Conservation (phyloP, 805 yeast species). For the Yamadazyma nakazawae region DNA sequence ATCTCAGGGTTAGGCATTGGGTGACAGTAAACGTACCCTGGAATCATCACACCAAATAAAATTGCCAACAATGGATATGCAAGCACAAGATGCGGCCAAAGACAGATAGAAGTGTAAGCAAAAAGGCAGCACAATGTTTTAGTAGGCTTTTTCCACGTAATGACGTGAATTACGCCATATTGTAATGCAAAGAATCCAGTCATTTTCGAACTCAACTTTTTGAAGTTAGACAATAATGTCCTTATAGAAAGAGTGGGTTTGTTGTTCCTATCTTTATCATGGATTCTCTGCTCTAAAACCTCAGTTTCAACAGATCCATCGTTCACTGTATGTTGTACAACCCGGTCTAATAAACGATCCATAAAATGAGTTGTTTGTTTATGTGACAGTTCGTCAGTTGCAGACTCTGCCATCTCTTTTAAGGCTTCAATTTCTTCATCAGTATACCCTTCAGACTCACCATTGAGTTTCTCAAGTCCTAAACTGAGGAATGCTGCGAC, state of each 20-base stretch:
- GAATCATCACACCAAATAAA: conserved; percentile 58
- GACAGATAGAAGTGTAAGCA: conserved; percentile 61
- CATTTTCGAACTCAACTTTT: conserved; percentile 52
- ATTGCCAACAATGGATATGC: conserved; percentile 59
- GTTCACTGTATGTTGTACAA: conserved; percentile 49
- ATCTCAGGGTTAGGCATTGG: conserved; percentile 51
- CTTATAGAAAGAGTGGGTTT: conserved; percentile 58
- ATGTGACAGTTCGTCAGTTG: conserved; percentile 19
- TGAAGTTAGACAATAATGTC: conserved; percentile 54
- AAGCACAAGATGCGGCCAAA: conserved; percentile 67
- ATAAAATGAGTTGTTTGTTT: conserved; percentile 44
- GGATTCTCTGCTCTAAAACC: conserved; percentile 37
- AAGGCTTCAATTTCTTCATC: conserved; percentile 27
- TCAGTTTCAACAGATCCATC: conserved; percentile 48
- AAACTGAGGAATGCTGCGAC: conserved; percentile 34
- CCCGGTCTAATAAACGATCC: conserved; percentile 53
- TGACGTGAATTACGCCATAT: conserved; percentile 53
- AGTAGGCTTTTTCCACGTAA: conserved; percentile 76
- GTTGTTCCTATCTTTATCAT: conserved; percentile 42
- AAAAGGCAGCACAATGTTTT: conserved; percentile 60
- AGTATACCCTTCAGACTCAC: conserved; percentile 13
- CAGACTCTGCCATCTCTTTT: conserved; percentile 27
- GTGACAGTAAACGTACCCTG: conserved; percentile 67
- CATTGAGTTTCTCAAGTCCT: conserved; percentile 26
- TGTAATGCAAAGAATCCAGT: conserved; percentile 58